Evolutionary conservation across 306 rosid genomes (phyloP).

Genomic region (Notholithocarpus densiflorus): DNA sequence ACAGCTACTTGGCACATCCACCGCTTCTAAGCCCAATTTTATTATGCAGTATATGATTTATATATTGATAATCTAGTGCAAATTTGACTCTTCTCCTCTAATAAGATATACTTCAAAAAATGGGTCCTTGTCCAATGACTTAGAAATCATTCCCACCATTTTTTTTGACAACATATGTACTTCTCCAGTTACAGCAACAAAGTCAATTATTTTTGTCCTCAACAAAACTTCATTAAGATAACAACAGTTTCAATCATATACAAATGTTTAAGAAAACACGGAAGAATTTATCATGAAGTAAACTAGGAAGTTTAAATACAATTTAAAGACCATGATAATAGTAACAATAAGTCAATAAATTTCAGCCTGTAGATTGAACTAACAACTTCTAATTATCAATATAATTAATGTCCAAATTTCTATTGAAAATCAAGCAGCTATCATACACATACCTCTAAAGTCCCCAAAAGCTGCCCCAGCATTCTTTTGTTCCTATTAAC

Average conservation of each 20-base stretch:
- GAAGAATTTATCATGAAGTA: not conserved
- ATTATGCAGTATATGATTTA: no score
- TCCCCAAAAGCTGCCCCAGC: conserved; percentile 96
- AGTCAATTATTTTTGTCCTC: not conserved
- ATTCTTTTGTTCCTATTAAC: conserved; percentile 90
- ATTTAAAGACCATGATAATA: not conserved
- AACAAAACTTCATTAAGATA: not conserved
- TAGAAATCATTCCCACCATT: not conserved
- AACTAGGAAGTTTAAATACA: not conserved
- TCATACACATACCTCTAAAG: conserved; percentile 65
- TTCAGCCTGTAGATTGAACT: not conserved
- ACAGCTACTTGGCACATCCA: no score
- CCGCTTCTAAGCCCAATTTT: no score
- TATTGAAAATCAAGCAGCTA: conserved; percentile 5
- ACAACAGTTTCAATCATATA: not conserved
- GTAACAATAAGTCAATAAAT: not conserved
- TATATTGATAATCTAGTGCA: no score
- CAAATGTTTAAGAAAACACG: not conserved
- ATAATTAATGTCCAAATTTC: not conserved
- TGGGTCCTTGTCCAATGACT: not conserved
- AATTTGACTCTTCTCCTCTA: not conserved
- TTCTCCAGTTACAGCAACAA: no score
- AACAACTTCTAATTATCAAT: not conserved
- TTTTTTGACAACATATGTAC: not conserved
- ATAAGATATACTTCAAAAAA: not conserved